phyloP scores from a whole-genome alignment of 352 stramenopile genomes.

The Thraustochytrium sp. region DNA sequence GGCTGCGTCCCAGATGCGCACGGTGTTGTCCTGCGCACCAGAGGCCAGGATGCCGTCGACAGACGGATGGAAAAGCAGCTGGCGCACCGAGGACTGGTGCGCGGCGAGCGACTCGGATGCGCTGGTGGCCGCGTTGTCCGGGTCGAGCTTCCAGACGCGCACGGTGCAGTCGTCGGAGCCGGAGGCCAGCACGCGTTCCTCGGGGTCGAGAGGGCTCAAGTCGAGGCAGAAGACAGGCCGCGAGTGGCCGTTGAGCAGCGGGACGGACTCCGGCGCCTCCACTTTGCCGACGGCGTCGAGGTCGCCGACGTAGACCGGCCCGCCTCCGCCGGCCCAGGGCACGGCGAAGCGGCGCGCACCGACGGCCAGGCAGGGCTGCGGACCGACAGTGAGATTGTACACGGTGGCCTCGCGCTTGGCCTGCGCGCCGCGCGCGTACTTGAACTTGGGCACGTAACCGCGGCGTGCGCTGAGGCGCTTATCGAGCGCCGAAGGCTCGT shows the following conservation, averaged over 20 bases:
- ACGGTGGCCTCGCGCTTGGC: not conserved
- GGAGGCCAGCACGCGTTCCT: not conserved
- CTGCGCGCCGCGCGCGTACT: not conserved
- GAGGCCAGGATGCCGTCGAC: slow-evolving; percentile 6
- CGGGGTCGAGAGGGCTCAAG: not conserved
- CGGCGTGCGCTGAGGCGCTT: not conserved
- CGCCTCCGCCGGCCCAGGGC: slow-evolving; percentile 24
- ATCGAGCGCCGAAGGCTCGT: not conserved
- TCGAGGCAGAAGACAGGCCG: slow-evolving; percentile 12
- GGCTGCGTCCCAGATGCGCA: slow-evolving; percentile 35
- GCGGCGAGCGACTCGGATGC: not conserved
- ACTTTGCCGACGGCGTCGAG: slow-evolving; percentile 7
- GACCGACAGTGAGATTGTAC: slow-evolving; percentile 7
- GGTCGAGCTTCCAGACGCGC: slow-evolving; percentile 3
- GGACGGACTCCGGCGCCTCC: not conserved
- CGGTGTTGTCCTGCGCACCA: not conserved
- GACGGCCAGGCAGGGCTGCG: not conserved
- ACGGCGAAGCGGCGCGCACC: not conserved
- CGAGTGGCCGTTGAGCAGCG: slow-evolving; percentile 32
- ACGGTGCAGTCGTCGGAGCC: slow-evolving; percentile 31
- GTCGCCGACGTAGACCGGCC: slow-evolving; percentile 9
- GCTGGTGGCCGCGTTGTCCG: not conserved
- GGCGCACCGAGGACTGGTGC: slow-evolving; percentile 31
- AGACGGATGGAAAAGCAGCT: not conserved
- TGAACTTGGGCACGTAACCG: slow-evolving; percentile 37